Evolutionary conservation across 805 yeast species (phyloP).

Genomic region (Saccharomycopsis fibuligera): DNA sequence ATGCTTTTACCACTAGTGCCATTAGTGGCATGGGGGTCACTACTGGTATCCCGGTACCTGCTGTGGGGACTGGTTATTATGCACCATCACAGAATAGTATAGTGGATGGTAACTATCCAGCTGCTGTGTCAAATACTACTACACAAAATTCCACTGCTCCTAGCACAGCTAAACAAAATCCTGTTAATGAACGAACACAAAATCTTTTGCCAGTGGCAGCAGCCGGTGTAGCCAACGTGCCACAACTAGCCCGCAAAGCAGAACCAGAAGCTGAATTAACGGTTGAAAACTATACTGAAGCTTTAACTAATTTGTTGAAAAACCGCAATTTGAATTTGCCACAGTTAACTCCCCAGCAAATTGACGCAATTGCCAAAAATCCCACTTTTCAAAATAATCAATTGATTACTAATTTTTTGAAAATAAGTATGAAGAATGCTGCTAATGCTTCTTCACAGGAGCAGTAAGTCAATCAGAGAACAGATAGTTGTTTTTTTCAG

Average conservation of each 20-base stretch:
- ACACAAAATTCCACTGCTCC: background rate
- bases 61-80: background rate
- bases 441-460: background rate
- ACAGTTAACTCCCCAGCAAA: constrained; percentile 17
- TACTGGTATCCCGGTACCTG: background rate
- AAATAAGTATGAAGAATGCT: constrained; percentile 7
- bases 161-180: background rate
- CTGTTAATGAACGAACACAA: background rate
- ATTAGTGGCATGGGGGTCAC: background rate
- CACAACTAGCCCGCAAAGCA: background rate
- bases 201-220: too few species aligned
- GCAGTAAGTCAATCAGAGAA: too few species aligned
- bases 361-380: constrained; percentile 14
- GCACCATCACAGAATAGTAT: background rate
- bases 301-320: constrained; percentile 12
- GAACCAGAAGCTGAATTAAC: constrained; percentile 8
- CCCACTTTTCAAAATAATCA: constrained; percentile 21
- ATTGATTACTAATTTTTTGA: constrained; percentile 16
- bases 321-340: constrained; percentile 18
- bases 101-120: background rate
- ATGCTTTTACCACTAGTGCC: background rate
- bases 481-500: too few species aligned
- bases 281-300: constrained; percentile 18
- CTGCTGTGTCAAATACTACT: too few species aligned
- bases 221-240: too few species aligned